Evolutionary conservation across 495 filamentous ascomycete species (phyloP), one percentile per base, ranked within the genome.

Genomic region (Glonium stellatum): DNA sequence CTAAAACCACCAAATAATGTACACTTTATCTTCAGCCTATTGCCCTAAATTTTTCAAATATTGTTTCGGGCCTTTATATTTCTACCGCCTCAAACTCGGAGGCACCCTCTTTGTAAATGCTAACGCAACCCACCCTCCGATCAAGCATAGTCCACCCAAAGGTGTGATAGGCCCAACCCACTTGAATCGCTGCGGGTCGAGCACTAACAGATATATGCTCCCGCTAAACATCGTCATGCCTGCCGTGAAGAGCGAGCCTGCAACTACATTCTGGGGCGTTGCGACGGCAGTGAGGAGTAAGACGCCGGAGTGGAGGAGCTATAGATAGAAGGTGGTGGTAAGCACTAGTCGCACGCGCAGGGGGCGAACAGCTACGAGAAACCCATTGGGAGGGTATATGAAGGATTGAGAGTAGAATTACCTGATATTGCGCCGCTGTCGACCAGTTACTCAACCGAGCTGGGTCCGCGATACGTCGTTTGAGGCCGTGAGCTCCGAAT

Each of bases 401-500:
- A 13, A 55, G 11, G 12, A 35, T 35, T n/a, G 31, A 27, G 23
- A 22, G 5, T 34, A 23, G 4, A 63, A 55, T 13, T 61, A 80
- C 82, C 74, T 85, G 82, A 62, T 86, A 86, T 10, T 85, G 80
- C 0, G 82, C 83, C 11, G 81, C 83, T 1, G 80, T 84, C 15
- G 62, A 60, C 74, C 79, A 86, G 63, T 76, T 82, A 25, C 75
- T 76, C 39, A 85, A 57, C 34, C 72, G 71, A 9, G 69, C 63
- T n/a, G 82, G 82, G 57, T 84, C 82, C 1, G 75, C 57, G 65
- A 84, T 79, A 55, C 69, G 67, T 51, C 76, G 77, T 69, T 83
- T 84, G 23, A 86, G 74, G 15, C 82, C 82, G 67, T 86, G 83
- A 36, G 83, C 82, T 18, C 83, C 83, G 67, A 84, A 86, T 1